Conservation (phyloP, 169 alveolate species). For the Babesia divergens region DNA sequence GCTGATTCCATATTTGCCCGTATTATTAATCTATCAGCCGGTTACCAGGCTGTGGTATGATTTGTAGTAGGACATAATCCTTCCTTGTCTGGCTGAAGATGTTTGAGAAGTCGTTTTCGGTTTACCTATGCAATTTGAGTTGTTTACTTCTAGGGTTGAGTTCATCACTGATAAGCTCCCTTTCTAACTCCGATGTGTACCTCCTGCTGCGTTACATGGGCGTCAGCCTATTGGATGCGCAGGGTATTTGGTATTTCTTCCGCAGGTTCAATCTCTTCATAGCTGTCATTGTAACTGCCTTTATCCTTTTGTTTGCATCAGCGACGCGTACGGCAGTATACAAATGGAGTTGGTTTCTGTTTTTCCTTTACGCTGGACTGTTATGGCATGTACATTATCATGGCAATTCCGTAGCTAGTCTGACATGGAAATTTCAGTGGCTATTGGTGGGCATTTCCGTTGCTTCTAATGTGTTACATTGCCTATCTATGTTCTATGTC, state of each 20-base stretch:
- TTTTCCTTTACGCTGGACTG: not conserved
- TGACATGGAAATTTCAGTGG: not conserved
- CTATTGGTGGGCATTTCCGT: not conserved
- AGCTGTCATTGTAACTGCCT: conserved; percentile 3
- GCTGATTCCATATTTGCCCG: too few relatives aligned
- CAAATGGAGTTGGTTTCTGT: conserved; percentile 20
- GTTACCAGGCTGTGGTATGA: too few relatives aligned
- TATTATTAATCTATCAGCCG: too few relatives aligned
- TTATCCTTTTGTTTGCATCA: not conserved
- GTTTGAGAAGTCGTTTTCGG: not conserved
- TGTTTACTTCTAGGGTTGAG: conserved; percentile 49
- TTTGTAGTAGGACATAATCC: too few relatives aligned
- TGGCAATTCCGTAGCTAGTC: not conserved
- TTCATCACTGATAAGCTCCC: conserved; percentile 13
- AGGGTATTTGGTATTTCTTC: conserved; percentile 36
- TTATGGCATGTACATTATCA: not conserved
- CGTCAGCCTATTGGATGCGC: conserved; percentile 22
- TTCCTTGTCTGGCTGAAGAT: too few relatives aligned
- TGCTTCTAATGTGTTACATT: conserved; percentile 16
- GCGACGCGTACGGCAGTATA: not conserved
- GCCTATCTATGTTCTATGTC: conserved; percentile 7
- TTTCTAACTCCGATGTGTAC: conserved; percentile 31
- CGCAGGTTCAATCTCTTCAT: conserved; percentile 36
- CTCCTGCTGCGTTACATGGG: conserved; percentile 36
- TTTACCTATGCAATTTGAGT: conserved; percentile 3